These are phyloP conservation scores for Sporothrix curviconia DNA, from an alignment of 2,329 filamentous ascomycete species.

Conservation along the genomic window DNA sequence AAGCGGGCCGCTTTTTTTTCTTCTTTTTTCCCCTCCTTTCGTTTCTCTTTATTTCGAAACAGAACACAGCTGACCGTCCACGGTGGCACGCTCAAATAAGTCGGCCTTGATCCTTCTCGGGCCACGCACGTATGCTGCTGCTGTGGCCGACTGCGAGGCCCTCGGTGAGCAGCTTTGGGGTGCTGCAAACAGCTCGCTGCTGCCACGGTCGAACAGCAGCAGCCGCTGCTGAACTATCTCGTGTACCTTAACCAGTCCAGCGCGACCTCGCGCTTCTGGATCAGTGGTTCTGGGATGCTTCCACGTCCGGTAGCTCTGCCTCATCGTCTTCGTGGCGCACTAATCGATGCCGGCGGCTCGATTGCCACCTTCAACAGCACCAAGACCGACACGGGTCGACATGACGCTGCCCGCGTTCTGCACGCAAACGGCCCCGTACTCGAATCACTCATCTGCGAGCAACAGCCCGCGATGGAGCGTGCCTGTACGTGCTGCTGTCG, in stretches of 20 bases:
- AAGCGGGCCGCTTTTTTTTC: no score
- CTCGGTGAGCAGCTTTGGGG: constrained; percentile 37
- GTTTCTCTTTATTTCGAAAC: no score
- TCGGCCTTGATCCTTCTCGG: constrained; percentile 32
- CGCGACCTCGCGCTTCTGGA: constrained; percentile 30
- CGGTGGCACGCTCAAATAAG: no score
- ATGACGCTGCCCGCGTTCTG: constrained; percentile 32
- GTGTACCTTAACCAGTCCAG: constrained; percentile 26
- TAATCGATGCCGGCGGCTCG: constrained; percentile 25
- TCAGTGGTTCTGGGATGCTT: constrained; percentile 22
- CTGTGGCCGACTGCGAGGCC: constrained; percentile 27
- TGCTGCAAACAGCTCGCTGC: constrained; percentile 18
- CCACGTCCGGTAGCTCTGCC: neutral
- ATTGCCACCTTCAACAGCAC: constrained; percentile 17
- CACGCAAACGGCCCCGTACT: constrained; percentile 38
- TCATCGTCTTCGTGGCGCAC: constrained; percentile 16
- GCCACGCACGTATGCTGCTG: constrained; percentile 24
- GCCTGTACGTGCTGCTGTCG: constrained; percentile 32
- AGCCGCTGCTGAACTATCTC: constrained; percentile 32
- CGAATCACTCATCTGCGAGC: constrained; percentile 28
- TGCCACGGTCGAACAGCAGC: constrained; percentile 25
- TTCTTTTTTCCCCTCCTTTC: no score
- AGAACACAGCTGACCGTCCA: no score
- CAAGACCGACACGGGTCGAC: constrained; percentile 5
- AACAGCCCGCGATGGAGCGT: constrained; percentile 31